These are phyloP conservation scores for Torulaspora quercuum DNA, from an alignment of 805 yeast species.

Conservation along the genomic window DNA sequence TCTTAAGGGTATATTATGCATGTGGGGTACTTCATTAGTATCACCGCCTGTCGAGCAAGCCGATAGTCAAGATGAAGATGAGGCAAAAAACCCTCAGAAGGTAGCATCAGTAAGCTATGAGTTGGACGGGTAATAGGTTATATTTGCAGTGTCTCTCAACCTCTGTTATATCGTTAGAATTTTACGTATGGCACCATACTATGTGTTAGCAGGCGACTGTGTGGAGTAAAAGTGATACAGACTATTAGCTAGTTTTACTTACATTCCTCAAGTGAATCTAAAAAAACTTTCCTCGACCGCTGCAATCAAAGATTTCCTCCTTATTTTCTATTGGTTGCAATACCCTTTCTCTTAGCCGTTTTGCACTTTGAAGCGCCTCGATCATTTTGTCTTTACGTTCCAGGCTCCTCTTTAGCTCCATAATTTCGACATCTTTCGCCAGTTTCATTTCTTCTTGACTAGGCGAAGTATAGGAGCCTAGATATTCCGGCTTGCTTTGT, in stretches of 20 bases:
- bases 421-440: conserved; percentile 7
- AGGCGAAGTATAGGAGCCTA: background rate
- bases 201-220: no score
- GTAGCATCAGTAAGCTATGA: conserved; percentile 11
- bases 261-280: no score
- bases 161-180: no score
- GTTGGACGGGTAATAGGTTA: conserved; percentile 13
- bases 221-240: no score
- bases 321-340: conserved; percentile 18
- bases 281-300: conserved; percentile 2
- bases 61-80: conserved; percentile 3
- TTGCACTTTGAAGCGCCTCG: conserved; percentile 63
- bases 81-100: conserved; percentile 1
- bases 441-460: conserved; percentile 51
- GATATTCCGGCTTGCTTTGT: background rate
- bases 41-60: conserved; percentile 13
- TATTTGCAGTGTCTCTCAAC: background rate
- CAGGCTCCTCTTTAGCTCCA: conserved; percentile 57
- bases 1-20: conserved; percentile 53
- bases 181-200: no score
- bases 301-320: conserved; percentile 3
- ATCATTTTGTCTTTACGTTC: conserved; percentile 77
- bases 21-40: conserved; percentile 55
- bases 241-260: no score
- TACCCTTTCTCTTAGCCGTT: conserved; percentile 50